Evolutionary conservation across 208 protist species (phyloP).

Genomic region (Acanthamoeba polyphaga): DNA sequence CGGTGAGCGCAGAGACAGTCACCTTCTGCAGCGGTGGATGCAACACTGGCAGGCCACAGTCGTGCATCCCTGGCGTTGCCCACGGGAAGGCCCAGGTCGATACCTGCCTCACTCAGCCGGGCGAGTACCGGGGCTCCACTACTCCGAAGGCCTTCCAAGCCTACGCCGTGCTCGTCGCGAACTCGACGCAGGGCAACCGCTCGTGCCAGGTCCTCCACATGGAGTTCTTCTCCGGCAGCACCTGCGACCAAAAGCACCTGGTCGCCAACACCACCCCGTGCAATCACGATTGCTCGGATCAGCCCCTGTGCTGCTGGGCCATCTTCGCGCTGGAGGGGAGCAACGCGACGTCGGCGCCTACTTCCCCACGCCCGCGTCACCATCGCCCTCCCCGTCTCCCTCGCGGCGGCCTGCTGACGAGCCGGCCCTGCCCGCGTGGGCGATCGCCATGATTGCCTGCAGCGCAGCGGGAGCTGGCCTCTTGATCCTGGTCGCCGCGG

Average conservation of each 20-base stretch:
- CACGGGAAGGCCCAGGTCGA: background rate
- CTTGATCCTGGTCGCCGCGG: background rate
- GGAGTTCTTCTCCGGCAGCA: background rate
- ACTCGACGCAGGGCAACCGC: background rate
- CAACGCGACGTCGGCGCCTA: background rate
- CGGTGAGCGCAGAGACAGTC: background rate
- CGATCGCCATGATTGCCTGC: background rate
- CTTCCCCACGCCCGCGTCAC: background rate
- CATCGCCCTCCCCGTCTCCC: background rate
- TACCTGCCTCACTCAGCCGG: background rate
- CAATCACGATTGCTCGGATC: background rate
- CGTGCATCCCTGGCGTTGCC: background rate
- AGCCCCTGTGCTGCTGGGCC: background rate
- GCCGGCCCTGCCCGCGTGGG: background rate
- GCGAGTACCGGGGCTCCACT: background rate
- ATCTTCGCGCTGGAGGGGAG: background rate
- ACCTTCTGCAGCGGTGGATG: background rate
- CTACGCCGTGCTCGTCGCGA: background rate
- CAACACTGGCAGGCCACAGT: background rate
- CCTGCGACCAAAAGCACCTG: background rate
- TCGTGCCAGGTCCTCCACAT: background rate
- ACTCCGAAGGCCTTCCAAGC: background rate
- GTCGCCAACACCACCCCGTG: background rate
- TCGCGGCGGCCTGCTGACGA: background rate
- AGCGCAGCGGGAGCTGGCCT: background rate